phyloP scores from a whole-genome alignment of 345 rosid genomes.

The Anacardium occidentale region DNA sequence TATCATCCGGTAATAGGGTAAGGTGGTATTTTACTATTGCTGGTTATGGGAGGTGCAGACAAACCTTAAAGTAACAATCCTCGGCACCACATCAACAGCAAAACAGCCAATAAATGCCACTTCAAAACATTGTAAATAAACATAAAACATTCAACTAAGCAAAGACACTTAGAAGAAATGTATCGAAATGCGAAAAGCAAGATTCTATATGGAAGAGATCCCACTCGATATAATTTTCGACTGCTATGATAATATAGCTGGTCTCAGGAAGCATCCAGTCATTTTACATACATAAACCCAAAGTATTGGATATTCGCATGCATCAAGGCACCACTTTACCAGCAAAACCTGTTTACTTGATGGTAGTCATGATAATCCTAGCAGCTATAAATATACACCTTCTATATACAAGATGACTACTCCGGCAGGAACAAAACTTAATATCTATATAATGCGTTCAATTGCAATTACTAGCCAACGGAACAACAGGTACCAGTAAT shows the following conservation, averaged over 20 bases:
- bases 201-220: slow-evolving; percentile 11
- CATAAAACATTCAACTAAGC: background rate
- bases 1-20: slow-evolving; percentile 33
- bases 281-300: background rate
- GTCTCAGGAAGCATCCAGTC: slow-evolving; percentile 29
- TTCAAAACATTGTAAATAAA: background rate
- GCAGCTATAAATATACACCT: background rate
- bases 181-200: slow-evolving; percentile 28
- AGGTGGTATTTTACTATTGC: slow-evolving; percentile 29
- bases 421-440: background rate
- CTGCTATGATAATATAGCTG: slow-evolving; percentile 24
- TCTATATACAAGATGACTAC: background rate
- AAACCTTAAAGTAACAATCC: slow-evolving; percentile 18
- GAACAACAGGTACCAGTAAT: background rate
- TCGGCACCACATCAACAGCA: slow-evolving; percentile 42
- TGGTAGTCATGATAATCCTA: background rate
- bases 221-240: slow-evolving; percentile 28
- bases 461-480: no score
- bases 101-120: background rate
- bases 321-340: slow-evolving; percentile 31
- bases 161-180: background rate
- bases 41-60: slow-evolving; percentile 40
- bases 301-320: background rate
- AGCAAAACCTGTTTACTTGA: slow-evolving; percentile 11
- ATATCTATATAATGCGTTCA: no score